Evolutionary conservation across 768 basidiomycete species (phyloP).

Genomic region (Tylopilus sp.): DNA sequence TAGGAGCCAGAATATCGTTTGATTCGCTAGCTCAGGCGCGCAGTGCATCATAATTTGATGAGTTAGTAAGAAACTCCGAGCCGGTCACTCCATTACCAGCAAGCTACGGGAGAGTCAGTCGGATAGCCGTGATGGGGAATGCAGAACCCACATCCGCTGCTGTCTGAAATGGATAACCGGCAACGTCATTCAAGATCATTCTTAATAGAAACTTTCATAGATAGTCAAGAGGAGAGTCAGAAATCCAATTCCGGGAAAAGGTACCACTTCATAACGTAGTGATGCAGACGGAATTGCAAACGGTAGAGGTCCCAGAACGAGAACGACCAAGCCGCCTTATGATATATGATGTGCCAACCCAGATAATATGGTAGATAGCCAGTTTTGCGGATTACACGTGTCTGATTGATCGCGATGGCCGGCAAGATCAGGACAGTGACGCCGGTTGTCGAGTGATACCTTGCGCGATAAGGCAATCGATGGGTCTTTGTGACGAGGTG

Average conservation of each 20-base stretch:
- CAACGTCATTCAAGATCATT: conserved; percentile 76
- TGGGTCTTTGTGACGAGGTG: conserved; percentile 68
- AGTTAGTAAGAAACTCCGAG: conserved; percentile 70
- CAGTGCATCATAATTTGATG: conserved; percentile 60
- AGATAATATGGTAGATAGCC: conserved; percentile 80
- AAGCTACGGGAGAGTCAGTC: conserved; percentile 44
- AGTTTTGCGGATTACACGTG: conserved; percentile 79
- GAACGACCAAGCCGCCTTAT: conserved; percentile 63
- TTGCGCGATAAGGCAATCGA: conserved; percentile 66
- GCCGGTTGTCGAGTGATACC: conserved; percentile 65
- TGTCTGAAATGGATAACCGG: conserved; percentile 80
- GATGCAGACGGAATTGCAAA: conserved; percentile 70
- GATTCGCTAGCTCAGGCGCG: conserved; percentile 51
- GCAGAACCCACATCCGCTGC: conserved; percentile 51
- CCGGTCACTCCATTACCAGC: conserved; percentile 69
- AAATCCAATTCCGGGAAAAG: conserved; percentile 77
- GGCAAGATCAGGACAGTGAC: conserved; percentile 63
- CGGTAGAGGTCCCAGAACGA: conserved; percentile 71
- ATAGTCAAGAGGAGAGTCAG: conserved; percentile 77
- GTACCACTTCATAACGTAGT: conserved; percentile 76
- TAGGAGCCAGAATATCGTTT: conserved; percentile 51
- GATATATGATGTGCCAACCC: conserved; percentile 64
- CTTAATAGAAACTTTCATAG: conserved; percentile 83
- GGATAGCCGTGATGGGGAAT: background rate
- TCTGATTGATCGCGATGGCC: conserved; percentile 65